phyloP scores from a whole-genome alignment of 495 filamentous ascomycete species.

The Penicillium waksmanii region DNA sequence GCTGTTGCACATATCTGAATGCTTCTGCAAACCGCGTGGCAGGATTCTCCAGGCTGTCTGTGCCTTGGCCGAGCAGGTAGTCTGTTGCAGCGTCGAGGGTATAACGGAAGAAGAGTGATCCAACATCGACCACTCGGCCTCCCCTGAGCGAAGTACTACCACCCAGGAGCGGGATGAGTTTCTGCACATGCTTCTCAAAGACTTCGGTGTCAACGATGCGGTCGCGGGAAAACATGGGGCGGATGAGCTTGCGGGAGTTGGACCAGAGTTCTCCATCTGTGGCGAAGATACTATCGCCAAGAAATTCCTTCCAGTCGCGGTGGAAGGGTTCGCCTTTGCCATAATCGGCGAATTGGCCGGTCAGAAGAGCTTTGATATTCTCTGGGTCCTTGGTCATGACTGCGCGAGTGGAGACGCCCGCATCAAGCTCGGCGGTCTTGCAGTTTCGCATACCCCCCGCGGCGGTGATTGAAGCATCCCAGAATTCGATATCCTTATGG shows the following conservation, averaged over 20 bases:
- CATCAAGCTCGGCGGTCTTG: conserved; percentile 63
- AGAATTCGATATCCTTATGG: conserved; percentile 62
- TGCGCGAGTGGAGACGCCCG: conserved; percentile 57
- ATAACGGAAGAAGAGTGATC: conserved; percentile 75
- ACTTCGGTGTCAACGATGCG: conserved; percentile 78
- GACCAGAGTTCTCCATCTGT: conserved; percentile 80
- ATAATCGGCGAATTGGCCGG: conserved; percentile 69
- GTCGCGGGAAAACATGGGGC: conserved; percentile 83
- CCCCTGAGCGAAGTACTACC: conserved; percentile 40
- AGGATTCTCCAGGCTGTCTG: conserved; percentile 67
- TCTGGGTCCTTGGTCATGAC: conserved; percentile 69
- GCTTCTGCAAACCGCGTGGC: conserved; percentile 66
- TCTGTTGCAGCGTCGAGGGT: conserved; percentile 84
- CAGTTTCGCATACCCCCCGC: conserved; percentile 36
- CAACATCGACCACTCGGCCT: conserved; percentile 65
- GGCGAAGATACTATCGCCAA: conserved; percentile 80
- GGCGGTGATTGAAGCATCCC: conserved; percentile 52
- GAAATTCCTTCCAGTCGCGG: conserved; percentile 68
- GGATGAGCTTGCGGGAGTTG: conserved; percentile 70
- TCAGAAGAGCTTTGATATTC: conserved; percentile 78
- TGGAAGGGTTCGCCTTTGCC: conserved; percentile 75
- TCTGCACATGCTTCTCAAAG: conserved; percentile 76
- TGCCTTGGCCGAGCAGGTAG: conserved; percentile 79
- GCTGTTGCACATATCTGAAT: conserved; percentile 71
- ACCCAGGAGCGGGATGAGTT: conserved; percentile 65